Base-by-base conservation (phyloP, 225 moss, liverwort and hornwort genomes). In the Pseudoscleropodium purum region DNA sequence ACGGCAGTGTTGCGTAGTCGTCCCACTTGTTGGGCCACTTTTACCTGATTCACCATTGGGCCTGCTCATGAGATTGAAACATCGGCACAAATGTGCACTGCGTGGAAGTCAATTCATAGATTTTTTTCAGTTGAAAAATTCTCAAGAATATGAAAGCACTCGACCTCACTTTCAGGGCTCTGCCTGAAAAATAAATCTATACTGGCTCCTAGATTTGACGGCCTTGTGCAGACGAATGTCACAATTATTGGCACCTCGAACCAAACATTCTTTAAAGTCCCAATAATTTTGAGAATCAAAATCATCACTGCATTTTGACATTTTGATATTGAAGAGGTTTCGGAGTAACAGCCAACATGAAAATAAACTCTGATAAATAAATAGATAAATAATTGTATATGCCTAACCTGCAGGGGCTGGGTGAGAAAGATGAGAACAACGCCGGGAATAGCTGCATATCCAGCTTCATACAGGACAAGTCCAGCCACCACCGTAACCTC, bases 401-500 rank as follows among this genome's bases (percentile, higher is more conserved):
- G 86, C 24, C 91, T 52, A 75, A 94, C 93, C 94, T 93, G 95
- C 68, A 95, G 76, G 27, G 93, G 94, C 51, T 93, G 94, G 25
- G 95, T 95, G 77, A 94, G 88, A 33, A 91, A 89, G 90, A 96
- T 93, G 89, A 94, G 90, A 83, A 88, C 88, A 79, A 91, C 96
- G 89, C 89, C 96, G 62, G 84, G 98, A 90, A 95, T 89, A 83
- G 95, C 95, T 65, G 92, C 94, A 92, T 84, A 75, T 85, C 91
- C 94, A 79, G 91, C 96, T 95, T 91, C 96, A 86, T 91, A 90
- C n/a, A 92, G 91, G 87, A 93, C 94, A 87, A 94, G 93, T 78
- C 91, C 96, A 91, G 91, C 94, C 87, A 93, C 93, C 94, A 91
- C 93, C 82, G 75, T 62, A 88, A 93, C 92, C 77, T 94, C 95